These are phyloP conservation scores for Penicillium angulare DNA, from an alignment of 495 filamentous ascomycete genomes.

Conservation along the genomic window DNA sequence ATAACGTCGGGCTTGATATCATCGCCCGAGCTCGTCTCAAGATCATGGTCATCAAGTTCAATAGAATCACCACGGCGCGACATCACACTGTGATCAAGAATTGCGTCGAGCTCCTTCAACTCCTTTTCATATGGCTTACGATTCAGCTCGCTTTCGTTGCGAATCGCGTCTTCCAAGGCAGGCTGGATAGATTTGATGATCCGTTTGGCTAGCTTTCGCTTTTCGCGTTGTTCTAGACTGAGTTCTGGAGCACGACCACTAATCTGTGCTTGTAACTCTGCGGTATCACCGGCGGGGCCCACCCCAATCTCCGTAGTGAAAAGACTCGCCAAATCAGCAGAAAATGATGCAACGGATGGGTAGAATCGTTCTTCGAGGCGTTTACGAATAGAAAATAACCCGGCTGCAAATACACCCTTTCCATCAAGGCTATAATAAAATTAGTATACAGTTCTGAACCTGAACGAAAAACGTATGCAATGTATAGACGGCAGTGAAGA, in stretches of 20 bases:
- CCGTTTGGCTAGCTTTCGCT: slow-evolving; percentile 71
- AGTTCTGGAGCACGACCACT: slow-evolving; percentile 55
- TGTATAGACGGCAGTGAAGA: too few species aligned
- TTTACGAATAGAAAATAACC: slow-evolving; percentile 59
- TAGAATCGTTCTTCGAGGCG: slow-evolving; percentile 71
- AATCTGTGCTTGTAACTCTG: slow-evolving; percentile 52
- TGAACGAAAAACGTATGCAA: too few species aligned
- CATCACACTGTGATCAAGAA: slow-evolving; percentile 61
- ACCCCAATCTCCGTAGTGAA: slow-evolving; percentile 67
- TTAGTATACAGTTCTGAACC: slow-evolving; percentile 33
- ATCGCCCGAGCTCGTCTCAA: slow-evolving; percentile 15
- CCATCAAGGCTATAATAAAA: slow-evolving; percentile 60
- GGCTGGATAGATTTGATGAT: slow-evolving; percentile 80
- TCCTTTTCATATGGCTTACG: slow-evolving; percentile 66
- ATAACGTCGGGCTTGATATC: slow-evolving; percentile 11
- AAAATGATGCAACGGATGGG: slow-evolving; percentile 71
- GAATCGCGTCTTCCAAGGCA: slow-evolving; percentile 70
- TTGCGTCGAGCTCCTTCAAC: slow-evolving; percentile 67
- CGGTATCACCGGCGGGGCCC: slow-evolving; percentile 49
- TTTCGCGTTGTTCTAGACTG: slow-evolving; percentile 62
- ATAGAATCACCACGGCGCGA: slow-evolving; percentile 41
- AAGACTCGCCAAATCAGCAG: slow-evolving; percentile 65
- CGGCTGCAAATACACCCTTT: slow-evolving; percentile 67
- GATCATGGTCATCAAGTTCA: slow-evolving; percentile 26
- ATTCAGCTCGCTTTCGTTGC: slow-evolving; percentile 75